Base-by-base conservation (phyloP, 192 early-diverging fungal genomes). In the Backusella macrospora region DNA sequence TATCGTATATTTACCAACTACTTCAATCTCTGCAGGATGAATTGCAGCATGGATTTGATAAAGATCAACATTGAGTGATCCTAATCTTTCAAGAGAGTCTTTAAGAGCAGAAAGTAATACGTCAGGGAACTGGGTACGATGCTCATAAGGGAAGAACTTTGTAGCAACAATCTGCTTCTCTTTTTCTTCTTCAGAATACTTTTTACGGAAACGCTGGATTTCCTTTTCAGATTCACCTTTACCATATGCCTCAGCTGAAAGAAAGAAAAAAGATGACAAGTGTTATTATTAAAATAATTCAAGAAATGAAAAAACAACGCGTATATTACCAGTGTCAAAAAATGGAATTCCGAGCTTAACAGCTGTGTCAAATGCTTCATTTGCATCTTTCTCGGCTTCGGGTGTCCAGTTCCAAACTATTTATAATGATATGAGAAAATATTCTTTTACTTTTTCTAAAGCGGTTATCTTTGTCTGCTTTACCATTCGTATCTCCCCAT, bases 11-110 rank as follows among this genome's bases (percentile, higher is more conserved):
- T 42, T 39, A 66, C 65, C 65, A 49, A 85, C 71, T 9, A 85
- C 82, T 65, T 86, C 85, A 49, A 86, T 66, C 72, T n/a, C 68
- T 12, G 73, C 78, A 9, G 79, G 45, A 29, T 85, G 84, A 26
- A 85, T 76, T 4, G 85, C 82, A 8, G 80, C 83, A 66, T 86
- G 85, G 44, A 86, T 84, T 62, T 86, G 85, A 70, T 82, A 84
- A 8, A 86, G 76, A 18, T 86, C 85, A n/a, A 78, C 62, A 23
- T 74, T 69, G 18, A 76, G 65, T 12, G 85, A 76, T 9, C 83
- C 84, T 0, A 86, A 64, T 15, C 83, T 64, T 29, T 81, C 83
- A 65, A 86, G 76, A 2, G 85, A 86, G 6, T 66, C 84, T 13
- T 81, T 80, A 15, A 86, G 73, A 3, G 85, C 76, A 62, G 62